phyloP scores from a whole-genome alignment of 495 filamentous ascomycete species.

The Hyaloscypha variabilis region DNA sequence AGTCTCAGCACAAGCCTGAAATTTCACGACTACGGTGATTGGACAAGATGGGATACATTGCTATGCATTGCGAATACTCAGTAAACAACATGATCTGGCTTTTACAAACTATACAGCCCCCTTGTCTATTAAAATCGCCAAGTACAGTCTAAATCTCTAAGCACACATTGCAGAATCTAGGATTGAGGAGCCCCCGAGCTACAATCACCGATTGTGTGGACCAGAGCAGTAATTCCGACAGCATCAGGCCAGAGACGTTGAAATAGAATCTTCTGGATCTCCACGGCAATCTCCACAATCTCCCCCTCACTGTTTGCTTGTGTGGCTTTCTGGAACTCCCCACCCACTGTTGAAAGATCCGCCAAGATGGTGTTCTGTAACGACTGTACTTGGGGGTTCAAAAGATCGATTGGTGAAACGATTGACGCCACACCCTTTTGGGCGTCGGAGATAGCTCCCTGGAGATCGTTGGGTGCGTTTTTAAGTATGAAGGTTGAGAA shows the following conservation, averaged over 20 bases:
- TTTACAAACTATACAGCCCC: background rate
- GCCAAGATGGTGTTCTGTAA: background rate
- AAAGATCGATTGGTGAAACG: background rate
- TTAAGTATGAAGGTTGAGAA: slow-evolving; percentile 1
- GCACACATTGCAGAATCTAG: background rate
- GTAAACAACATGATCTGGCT: too few relatives aligned
- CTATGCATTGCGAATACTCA: too few relatives aligned
- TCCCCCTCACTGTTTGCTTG: background rate
- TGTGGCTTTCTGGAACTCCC: background rate
- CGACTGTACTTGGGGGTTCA: background rate
- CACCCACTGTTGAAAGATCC: background rate
- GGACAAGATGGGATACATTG: too few relatives aligned
- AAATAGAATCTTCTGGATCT: background rate
- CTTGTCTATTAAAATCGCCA: background rate
- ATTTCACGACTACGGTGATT: too few relatives aligned
- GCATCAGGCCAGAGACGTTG: background rate
- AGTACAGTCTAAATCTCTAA: background rate
- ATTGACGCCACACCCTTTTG: background rate
- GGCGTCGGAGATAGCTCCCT: background rate
- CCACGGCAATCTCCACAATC: background rate
- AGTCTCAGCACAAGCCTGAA: too few relatives aligned
- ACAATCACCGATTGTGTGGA: slow-evolving; percentile 1
- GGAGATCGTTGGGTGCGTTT: background rate
- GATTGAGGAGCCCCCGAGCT: background rate
- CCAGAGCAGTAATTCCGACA: background rate